Conservation (phyloP, 2,329 filamentous ascomycete genomes). For the Fusarium napiforme region DNA sequence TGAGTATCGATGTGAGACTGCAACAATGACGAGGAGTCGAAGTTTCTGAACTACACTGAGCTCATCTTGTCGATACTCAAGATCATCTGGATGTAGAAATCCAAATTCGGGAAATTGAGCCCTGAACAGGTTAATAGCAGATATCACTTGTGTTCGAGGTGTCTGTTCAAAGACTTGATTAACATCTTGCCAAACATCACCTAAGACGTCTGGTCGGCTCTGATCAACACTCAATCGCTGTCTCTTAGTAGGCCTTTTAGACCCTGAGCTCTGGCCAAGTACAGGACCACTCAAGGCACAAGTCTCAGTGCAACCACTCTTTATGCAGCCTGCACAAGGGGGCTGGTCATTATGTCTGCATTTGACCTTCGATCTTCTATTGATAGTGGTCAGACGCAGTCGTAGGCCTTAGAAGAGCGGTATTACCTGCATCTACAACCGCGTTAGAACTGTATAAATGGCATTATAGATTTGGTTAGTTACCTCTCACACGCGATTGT, state of each 20-base stretch:
- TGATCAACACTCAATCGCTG: slow-evolving; percentile 4
- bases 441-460: background rate
- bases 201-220: background rate
- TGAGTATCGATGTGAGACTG: slow-evolving; percentile 30
- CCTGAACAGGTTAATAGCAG: slow-evolving; percentile 26
- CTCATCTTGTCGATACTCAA: slow-evolving; percentile 28
- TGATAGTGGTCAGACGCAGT: background rate
- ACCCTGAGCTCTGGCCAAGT: background rate
- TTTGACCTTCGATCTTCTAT: slow-evolving; percentile 42
- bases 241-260: slow-evolving; percentile 16
- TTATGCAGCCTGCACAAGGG: slow-evolving; percentile 40
- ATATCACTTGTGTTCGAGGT: slow-evolving; percentile 1
- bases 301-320: slow-evolving; percentile 23
- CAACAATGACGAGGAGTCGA: slow-evolving; percentile 27
- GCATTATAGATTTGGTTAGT: accelerated
- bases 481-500: slow-evolving; percentile 43
- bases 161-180: slow-evolving; percentile 13
- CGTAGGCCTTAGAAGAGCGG: too few species aligned
- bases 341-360: slow-evolving; percentile 40
- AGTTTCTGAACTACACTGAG: slow-evolving; percentile 22
- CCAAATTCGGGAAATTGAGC: slow-evolving; percentile 43
- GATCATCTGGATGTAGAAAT: slow-evolving; percentile 39
- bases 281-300: slow-evolving; percentile 36
- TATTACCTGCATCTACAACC: slow-evolving; percentile 38
- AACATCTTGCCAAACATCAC: slow-evolving; percentile 2